Evolutionary conservation across 1,139 yeast genomes (phyloP), one percentile per base, ranked within the genome.

Genomic region (Scheffersomyces segobiensis): DNA sequence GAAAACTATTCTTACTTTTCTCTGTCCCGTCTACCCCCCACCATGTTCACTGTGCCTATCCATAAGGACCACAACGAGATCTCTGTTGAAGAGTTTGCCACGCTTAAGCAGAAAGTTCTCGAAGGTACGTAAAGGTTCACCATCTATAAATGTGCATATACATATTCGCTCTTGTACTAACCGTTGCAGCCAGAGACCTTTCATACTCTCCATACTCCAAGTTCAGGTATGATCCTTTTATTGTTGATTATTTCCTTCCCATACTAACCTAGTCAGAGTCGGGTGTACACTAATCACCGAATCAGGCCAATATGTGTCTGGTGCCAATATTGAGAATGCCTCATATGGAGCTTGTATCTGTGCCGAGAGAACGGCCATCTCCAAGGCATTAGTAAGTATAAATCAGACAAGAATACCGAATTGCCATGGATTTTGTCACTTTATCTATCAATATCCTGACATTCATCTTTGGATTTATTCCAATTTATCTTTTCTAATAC

Each of bases 311-410:
- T 77, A 71, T 53, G 74, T 88, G 47, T 71, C 75, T 14, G 99
- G 98, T 3, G 97, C 96, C 54, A 95, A 95, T 66, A 87, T 95
- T 26, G 99, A 95, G 70, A 95, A 93, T 70, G 98, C 98, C 2
- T 87, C 96, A 51, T 93, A 90, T 68, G 96, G 95, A 12, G 98
- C 89, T 0, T 83, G 90, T 2, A 87, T 93, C 19, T 95, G 99
- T 72, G 99, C 99, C 1, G 99, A 95, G 70, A 78, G 97, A 57
- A 82, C 92, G 1, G 89, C 98, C 0, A 79, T 91, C 3, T 82
- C 86, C 22, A 84, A 84, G 58, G 93, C 96, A 0, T 82, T 88
- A 65, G 82, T 73, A 74, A 58, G 77, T 70, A 65, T 53, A 32
- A 20, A 12, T n/a, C 14, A 48, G 24, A 48, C 10, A 14, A 46